These are phyloP conservation scores for Westerdykella ornata DNA, from an alignment of 2,329 filamentous ascomycete genomes.

Conservation along the genomic window DNA sequence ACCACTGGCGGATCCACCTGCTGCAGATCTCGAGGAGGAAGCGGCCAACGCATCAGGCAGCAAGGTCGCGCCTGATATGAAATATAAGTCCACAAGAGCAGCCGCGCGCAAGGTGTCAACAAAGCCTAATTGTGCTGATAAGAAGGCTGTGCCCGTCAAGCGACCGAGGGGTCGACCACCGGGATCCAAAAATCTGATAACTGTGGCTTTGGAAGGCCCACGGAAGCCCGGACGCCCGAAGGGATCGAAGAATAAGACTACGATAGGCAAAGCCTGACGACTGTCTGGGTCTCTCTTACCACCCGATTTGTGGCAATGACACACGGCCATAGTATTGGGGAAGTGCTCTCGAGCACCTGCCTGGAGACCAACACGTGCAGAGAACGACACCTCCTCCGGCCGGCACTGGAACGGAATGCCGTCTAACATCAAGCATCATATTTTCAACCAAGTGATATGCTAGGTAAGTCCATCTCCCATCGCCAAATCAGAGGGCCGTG, in stretches of 20 bases:
- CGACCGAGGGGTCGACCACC: neutral
- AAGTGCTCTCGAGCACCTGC: no score
- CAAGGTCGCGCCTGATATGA: neutral
- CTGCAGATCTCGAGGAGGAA: conserved; percentile 2
- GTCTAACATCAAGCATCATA: no score
- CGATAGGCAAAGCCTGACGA: no score
- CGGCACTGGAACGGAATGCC: no score
- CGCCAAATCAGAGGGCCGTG: no score
- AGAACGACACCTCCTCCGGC: no score
- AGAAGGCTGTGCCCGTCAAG: conserved; percentile 1
- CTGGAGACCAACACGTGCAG: no score
- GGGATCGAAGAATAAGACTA: conserved; percentile 12
- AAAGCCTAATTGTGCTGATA: conserved; percentile 5
- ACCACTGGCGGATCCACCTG: conserved; percentile 6
- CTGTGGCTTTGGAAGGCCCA: neutral
- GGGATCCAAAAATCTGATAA: neutral
- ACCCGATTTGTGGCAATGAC: no score
- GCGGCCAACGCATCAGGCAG: neutral
- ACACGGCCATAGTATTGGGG: no score
- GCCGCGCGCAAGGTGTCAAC: neutral
- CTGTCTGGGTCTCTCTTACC: no score
- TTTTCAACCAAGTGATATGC: no score
- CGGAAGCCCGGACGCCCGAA: conserved; percentile 12
- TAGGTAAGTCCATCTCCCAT: no score
- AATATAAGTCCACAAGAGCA: neutral